Percentiles rank a stretch among this genome's conserved stretches.
These are phyloP conservation scores for Cyberlindnera maritima DNA, from an alignment of 805 yeast genomes.

Conservation along the genomic window DNA sequence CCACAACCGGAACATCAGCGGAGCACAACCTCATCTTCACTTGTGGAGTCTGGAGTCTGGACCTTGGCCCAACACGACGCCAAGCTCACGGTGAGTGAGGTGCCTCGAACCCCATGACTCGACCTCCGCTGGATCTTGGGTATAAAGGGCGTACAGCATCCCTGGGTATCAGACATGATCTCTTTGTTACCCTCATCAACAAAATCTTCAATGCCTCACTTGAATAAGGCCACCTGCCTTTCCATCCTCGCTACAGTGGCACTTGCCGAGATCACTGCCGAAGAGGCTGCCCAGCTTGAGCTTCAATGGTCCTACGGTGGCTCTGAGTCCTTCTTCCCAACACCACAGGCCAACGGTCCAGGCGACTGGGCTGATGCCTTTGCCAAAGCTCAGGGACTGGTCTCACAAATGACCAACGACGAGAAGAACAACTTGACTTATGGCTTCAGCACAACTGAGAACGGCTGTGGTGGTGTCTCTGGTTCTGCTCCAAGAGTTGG, in stretches of 20 bases:
- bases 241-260: constrained; percentile 3
- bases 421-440: constrained; percentile 9
- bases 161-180: no score
- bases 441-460: neutral
- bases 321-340: constrained; percentile 3
- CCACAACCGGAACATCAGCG: no score
- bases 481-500: constrained; percentile 6
- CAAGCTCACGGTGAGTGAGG: no score
- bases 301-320: constrained; percentile 8
- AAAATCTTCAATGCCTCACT: no score
- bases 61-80: no score
- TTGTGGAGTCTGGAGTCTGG: no score
- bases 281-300: constrained; percentile 3
- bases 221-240: neutral
- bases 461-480: constrained; percentile 4
- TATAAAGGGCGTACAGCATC: no score
- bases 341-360: constrained; percentile 5
- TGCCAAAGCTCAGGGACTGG: constrained; percentile 2
- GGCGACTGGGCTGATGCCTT: constrained; percentile 9
- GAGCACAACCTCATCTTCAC: no score
- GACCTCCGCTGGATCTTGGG: no score
- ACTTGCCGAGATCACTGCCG: neutral
- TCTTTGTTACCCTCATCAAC: no score
- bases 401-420: constrained; percentile 10
- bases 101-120: no score